phyloP scores from a whole-genome alignment of 73 alveolate species.

The Urostyla sp. region DNA sequence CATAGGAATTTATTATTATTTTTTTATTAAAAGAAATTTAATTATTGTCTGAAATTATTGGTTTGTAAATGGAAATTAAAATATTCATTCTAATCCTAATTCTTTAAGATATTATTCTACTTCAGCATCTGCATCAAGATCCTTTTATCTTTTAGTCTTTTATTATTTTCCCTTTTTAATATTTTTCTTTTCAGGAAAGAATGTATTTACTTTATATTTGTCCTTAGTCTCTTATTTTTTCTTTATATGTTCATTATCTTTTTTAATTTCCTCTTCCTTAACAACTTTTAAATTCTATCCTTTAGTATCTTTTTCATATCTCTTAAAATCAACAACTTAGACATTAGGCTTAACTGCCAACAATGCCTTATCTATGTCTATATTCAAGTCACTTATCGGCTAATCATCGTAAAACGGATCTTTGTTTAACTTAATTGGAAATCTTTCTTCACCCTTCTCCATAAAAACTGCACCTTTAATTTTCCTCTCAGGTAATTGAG shows the following conservation, averaged over 20 bases:
- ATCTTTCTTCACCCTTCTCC: constrained; percentile 58
- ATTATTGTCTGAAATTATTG: no score
- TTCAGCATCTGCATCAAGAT: constrained; percentile 41
- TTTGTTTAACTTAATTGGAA: constrained; percentile 58
- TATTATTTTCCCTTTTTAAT: constrained; percentile 21
- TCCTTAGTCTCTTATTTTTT: constrained; percentile 14
- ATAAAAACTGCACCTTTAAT: constrained; percentile 61
- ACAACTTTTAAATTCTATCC: background rate
- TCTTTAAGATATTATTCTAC: constrained; percentile 37
- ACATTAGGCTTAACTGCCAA: constrained; percentile 69
- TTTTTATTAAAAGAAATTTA: no score
- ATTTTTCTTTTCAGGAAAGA: background rate
- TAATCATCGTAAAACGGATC: constrained; percentile 59
- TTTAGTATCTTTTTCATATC: constrained; percentile 34
- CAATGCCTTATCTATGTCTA: constrained; percentile 63
- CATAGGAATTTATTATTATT: no score
- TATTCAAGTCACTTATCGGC: constrained; percentile 53
- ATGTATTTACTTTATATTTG: constrained; percentile 27
- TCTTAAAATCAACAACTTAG: constrained; percentile 59
- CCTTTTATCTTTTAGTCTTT: background rate
- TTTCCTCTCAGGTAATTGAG: constrained; percentile 34
- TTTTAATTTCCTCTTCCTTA: constrained; percentile 2
- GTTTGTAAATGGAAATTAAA: no score
- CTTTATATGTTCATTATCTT: background rate
- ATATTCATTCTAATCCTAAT: constrained; percentile 26